A percentile compares a stretch with the other conserved stretches of the same genome.
These are phyloP conservation scores for Papilionanthe hybrid DNA, from an alignment of 116 monocot species.

Conservation along the genomic window DNA sequence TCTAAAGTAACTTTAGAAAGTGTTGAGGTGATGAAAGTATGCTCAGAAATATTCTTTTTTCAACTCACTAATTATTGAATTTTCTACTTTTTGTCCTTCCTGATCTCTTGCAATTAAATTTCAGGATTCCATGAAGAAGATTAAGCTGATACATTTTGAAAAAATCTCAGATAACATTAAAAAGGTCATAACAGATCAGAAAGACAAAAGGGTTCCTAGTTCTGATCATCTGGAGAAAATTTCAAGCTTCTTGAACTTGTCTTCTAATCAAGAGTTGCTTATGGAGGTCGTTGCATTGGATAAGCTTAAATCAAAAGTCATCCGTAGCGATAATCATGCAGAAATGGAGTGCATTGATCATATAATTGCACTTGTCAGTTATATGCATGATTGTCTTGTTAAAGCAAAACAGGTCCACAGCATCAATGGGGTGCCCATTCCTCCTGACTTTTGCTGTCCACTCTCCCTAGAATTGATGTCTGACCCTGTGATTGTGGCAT, in stretches of 20 bases:
- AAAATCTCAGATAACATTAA: constrained; percentile 37
- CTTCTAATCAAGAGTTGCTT: constrained; percentile 69
- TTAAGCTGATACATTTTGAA: constrained; percentile 33
- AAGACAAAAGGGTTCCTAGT: constrained; percentile 26
- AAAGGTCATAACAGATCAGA: constrained; percentile 46
- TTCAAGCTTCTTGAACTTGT: constrained; percentile 49
- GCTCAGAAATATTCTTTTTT: constrained; percentile 11
- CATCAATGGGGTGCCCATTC: constrained; percentile 69
- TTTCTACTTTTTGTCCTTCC: constrained; percentile 7
- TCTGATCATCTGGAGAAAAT: constrained; percentile 41
- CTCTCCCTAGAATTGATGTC: constrained; percentile 90
- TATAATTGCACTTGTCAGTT: constrained; percentile 39
- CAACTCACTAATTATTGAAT: not conserved
- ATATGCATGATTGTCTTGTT: constrained; percentile 72
- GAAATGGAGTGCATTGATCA: constrained; percentile 54
- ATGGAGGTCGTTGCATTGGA: constrained; percentile 80
- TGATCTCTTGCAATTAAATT: not conserved
- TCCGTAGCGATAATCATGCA: constrained; percentile 34
- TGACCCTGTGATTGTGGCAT: constrained; percentile 90
- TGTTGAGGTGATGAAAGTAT: not conserved
- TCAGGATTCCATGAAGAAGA: constrained; percentile 35
- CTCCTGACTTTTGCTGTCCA: constrained; percentile 85
- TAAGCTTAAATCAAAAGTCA: constrained; percentile 46
- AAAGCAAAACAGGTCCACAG: constrained; percentile 59
- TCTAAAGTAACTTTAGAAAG: not conserved